These are phyloP conservation scores for Bipolaris bicolor DNA, from an alignment of 2,329 filamentous ascomycete genomes.

Conservation along the genomic window DNA sequence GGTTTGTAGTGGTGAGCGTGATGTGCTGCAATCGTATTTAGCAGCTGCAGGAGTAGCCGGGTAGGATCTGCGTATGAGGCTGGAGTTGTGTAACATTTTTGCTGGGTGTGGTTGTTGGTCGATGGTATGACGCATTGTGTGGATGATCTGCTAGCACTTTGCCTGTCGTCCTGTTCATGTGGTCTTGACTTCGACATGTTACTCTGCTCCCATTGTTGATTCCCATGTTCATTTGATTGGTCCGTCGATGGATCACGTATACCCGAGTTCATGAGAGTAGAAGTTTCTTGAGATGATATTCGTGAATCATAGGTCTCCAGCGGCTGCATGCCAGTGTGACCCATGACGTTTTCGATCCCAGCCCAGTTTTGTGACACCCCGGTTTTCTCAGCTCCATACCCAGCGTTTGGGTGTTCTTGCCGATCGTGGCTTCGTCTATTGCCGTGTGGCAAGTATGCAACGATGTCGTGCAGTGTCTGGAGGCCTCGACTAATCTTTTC, in stretches of 20 bases:
- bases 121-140: constrained; percentile 26
- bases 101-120: constrained; percentile 22
- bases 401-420: constrained; percentile 7
- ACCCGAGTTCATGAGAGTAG: constrained; percentile 42
- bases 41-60: constrained; percentile 8
- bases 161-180: constrained; percentile 18
- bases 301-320: constrained; percentile 56
- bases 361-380: constrained; percentile 17
- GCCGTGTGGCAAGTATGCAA: constrained; percentile 16
- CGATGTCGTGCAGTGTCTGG: constrained; percentile 26
- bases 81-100: constrained; percentile 32
- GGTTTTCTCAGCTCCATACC: constrained; percentile 18
- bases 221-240: constrained; percentile 19
- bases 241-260: constrained; percentile 12
- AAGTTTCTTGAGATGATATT: constrained; percentile 40
- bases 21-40: background rate
- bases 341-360: constrained; percentile 53
- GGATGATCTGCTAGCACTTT: constrained; percentile 19
- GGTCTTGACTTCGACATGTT: background rate
- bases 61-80: constrained; percentile 22
- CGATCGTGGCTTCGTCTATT: constrained; percentile 7
- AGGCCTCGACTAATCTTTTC: constrained; percentile 47
- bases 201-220: background rate
- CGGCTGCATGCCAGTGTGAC: constrained; percentile 55
- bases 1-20: background rate